Percentiles rank a stretch among this genome's conserved stretches.
phyloP scores from a whole-genome alignment of 441 rosid species.

The Pelargonium australe region DNA sequence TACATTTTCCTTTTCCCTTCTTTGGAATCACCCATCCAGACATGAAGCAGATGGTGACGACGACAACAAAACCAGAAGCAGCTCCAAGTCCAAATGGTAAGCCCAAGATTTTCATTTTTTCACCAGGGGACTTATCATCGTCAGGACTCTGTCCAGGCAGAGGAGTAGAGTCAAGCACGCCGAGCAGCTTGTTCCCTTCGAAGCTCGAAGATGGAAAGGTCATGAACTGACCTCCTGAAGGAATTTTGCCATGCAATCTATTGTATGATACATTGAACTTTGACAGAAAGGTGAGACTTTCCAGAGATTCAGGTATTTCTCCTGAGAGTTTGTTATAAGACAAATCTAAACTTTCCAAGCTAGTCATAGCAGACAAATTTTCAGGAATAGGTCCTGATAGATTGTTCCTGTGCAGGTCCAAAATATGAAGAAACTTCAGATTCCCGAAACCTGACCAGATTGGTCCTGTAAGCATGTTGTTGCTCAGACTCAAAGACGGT shows the following conservation, averaged over 20 bases:
- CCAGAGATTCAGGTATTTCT: slow-evolving; percentile 46
- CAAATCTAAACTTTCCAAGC: slow-evolving; percentile 70
- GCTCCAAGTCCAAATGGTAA: slow-evolving; percentile 8
- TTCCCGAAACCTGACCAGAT: slow-evolving; percentile 71
- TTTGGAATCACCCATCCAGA: slow-evolving; percentile 11
- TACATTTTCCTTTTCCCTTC: neutral
- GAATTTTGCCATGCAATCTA: slow-evolving; percentile 51
- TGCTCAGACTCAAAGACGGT: slow-evolving; percentile 50
- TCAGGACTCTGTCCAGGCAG: neutral
- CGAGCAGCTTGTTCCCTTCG: slow-evolving; percentile 38
- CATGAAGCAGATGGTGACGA: slow-evolving; percentile 7
- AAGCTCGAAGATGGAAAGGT: slow-evolving; percentile 77
- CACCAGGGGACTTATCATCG: neutral
- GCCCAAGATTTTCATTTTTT: neutral
- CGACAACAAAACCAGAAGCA: slow-evolving; percentile 10
- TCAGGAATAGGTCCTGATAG: slow-evolving; percentile 56
- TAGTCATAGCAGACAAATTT: slow-evolving; percentile 56
- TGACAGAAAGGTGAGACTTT: slow-evolving; percentile 53
- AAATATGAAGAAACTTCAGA: slow-evolving; percentile 52
- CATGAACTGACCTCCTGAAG: slow-evolving; percentile 55
- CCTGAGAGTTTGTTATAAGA: slow-evolving; percentile 60
- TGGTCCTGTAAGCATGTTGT: slow-evolving; percentile 50
- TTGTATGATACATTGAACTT: slow-evolving; percentile 59
- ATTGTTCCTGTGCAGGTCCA: slow-evolving; percentile 43
- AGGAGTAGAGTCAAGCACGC: neutral